A percentile compares a stretch with the other conserved stretches of the same genome.
Evolutionary conservation across 768 basidiomycete species (phyloP).

Genomic region (Filobasidium wieringae): DNA sequence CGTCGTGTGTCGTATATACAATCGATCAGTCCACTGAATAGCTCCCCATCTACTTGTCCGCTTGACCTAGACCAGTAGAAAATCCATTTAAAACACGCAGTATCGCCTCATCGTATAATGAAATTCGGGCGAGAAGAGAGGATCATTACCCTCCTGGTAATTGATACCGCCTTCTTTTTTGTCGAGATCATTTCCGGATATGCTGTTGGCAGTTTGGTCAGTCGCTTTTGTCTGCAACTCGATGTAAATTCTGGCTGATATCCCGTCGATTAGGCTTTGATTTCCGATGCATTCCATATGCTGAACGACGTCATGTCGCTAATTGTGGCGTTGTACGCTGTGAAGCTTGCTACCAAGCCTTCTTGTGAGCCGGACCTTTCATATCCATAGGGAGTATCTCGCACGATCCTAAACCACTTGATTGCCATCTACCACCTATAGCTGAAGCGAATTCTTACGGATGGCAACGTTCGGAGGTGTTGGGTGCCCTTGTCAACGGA

Average conservation of each 20-base stretch:
- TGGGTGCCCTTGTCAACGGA: constrained; percentile 89
- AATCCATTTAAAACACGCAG: too few species aligned
- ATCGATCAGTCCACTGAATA: too few species aligned
- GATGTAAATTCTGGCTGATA: not conserved
- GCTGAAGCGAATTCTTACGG: constrained; percentile 76
- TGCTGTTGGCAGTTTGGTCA: constrained; percentile 62
- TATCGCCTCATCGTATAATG: too few species aligned
- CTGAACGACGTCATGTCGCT: constrained; percentile 90
- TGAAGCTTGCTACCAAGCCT: constrained; percentile 46
- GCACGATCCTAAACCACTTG: constrained; percentile 8
- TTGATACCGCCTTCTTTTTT: constrained; percentile 55
- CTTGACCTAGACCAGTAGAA: not conserved
- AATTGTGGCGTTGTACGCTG: constrained; percentile 87
- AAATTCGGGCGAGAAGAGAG: constrained; percentile 20
- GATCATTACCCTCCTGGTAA: constrained; percentile 54
- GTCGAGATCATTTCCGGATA: constrained; percentile 59
- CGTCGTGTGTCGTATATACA: too few species aligned
- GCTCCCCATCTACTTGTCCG: too few species aligned
- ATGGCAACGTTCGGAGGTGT: constrained; percentile 87
- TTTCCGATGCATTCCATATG: constrained; percentile 20
- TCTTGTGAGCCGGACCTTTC: constrained; percentile 16
- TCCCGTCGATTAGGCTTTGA: not conserved
- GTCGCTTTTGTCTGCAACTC: constrained; percentile 53
- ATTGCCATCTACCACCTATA: constrained; percentile 42
- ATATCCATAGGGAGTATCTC: not conserved